Base-by-base conservation (phyloP, 495 filamentous ascomycete genomes). In the Tuber borchii region DNA sequence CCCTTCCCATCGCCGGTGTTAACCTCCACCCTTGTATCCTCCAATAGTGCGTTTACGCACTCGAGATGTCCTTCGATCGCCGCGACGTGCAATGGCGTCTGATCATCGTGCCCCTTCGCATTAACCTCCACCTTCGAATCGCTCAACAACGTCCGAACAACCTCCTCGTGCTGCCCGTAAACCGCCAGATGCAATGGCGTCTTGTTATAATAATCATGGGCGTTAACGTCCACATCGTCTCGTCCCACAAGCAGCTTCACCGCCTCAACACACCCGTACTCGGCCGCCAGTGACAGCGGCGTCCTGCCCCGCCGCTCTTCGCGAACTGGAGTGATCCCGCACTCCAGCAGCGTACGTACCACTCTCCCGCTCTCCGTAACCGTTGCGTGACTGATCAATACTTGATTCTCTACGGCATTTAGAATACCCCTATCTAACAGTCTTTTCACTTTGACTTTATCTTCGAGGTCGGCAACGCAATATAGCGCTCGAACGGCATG, bases 1-100 rank as follows among this genome's bases (percentile, higher is more conserved):
- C 20, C 14, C 12, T 40, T 40, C 10, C 40, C 69, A 34, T 71
- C 48, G 0, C 16, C 17, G 9, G 34, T 45, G 37, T 77, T 34
- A 40, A 79, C 48, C 8, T 20, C 61, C n/a, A 45, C 56, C 45
- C 77, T 61, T 19, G 31, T 45, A 22, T 73, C 75, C 14, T 72
- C 73, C 22, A 79, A 68, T 7, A 79, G 42, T 12, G 75, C 37
- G 7, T 40, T 71, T 19, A 72, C 72, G 8, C 48, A 48, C 44
- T 51, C 51, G 8, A 43, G 65, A 7, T 76, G 74, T 7, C 72
- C 71, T 34, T 75, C 70, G 2, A 71, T 42, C 44, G 61, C 71
- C 14, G 75, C 75, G 17, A 74, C 56, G 42, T 51, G 51, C 20
- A 79, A 51, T 10, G 76, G 76, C 31, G 77, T 79, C 74, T 79